Base-by-base conservation (phyloP, 2,329 filamentous ascomycete genomes). In the Cladosporium sp. region DNA sequence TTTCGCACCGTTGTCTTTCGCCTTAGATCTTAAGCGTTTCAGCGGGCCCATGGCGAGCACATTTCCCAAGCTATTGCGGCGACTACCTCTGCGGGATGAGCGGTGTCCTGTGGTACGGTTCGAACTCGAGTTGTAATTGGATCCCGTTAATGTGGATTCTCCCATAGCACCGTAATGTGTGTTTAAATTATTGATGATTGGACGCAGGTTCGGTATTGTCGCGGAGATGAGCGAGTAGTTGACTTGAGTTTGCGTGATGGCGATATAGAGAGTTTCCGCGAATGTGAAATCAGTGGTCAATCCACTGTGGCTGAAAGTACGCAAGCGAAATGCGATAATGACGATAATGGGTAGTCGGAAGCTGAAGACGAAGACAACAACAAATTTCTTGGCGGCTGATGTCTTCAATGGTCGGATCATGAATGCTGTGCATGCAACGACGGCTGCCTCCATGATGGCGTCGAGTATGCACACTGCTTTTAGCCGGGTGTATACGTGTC, bases 211-310 rank as follows among this genome's bases (percentile, higher is more conserved):
- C 16, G 67, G 60, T 18, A 70, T 69, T 5, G 69, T 70, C 16
- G 67, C 64, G 26, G 67, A 64, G 46, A 70, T 66, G 25, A 70
- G 57, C 18, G 67, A 66, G 65, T 67, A 69, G 58, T 61, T 62
- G 23, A 70, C 57, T 51, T 70, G 66, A 26, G 63, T 67, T 32
- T 69, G 66, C 2, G 67, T 70, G 57, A 63, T 65, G 26, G 57
- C 54, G 28, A 70, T 65, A 48, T 66, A 69, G 16, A 49, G n/a
- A 18, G 63, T 66, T 58, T 67, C 65, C 16, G 49, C 23, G 8
- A 68, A 58, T 13, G 64, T 68, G 18, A 66, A 65, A 28, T 70
- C 59, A 1, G 56, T 36, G 4, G 28, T 56, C 53, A 66, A 46
- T 10, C 30, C 56, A 14, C 14, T 5, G 21, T 61, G 14, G 23